Conservation (phyloP, 768 basidiomycete species). For the Calvatia gigantea region DNA sequence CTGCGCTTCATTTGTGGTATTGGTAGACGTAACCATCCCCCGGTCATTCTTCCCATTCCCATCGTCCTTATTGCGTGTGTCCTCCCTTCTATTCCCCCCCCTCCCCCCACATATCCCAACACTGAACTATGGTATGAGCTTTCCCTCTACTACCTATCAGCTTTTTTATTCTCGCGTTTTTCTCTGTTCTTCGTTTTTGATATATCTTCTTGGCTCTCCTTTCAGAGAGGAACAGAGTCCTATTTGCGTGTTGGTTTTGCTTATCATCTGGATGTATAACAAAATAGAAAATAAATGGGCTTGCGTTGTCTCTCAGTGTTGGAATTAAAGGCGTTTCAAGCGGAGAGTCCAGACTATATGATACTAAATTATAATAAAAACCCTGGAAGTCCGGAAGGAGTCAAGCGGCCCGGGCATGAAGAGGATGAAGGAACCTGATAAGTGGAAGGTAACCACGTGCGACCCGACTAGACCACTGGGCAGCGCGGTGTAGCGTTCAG, state of each 20-base stretch:
- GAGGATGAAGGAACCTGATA: too few species aligned
- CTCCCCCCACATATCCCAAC: neutral
- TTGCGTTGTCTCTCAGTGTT: neutral
- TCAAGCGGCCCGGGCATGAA: too few species aligned
- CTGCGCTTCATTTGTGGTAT: neutral
- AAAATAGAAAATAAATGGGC: conserved; percentile 2
- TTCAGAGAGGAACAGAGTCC: conserved; percentile 5
- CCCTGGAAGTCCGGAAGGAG: too few species aligned
- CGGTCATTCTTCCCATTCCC: neutral
- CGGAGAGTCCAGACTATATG: too few species aligned
- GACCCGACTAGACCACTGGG: too few species aligned
- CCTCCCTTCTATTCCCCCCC: neutral
- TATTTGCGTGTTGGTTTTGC: neutral
- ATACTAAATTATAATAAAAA: too few species aligned
- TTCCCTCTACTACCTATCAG: neutral
- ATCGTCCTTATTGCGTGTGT: neutral
- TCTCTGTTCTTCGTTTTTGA: neutral
- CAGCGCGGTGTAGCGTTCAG: conserved; percentile 7
- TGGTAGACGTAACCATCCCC: neutral
- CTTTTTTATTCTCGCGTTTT: neutral
- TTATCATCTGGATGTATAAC: conserved; percentile 4
- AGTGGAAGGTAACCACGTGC: too few species aligned
- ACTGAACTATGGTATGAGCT: neutral
- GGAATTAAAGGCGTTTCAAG: neutral
- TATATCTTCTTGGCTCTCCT: neutral